phyloP scores from a whole-genome alignment of 2,329 filamentous ascomycete species.

The Fusarium hainanense region DNA sequence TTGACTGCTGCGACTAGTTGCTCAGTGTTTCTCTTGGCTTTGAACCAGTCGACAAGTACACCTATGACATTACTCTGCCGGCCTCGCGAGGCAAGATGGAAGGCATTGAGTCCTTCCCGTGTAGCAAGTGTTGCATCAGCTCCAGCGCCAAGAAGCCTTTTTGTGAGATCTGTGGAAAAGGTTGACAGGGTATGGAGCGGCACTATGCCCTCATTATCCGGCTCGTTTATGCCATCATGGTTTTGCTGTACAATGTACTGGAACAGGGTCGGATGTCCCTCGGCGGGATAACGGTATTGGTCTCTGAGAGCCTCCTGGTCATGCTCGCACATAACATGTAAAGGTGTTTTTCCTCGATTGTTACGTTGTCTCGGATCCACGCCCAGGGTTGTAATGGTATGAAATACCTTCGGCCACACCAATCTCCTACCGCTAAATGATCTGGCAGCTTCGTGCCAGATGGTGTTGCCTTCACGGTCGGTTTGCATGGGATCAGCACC shows the following conservation, averaged over 20 bases:
- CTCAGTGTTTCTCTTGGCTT: rapidly evolving
- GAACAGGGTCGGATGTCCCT: no score
- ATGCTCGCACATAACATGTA: not conserved
- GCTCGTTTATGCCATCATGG: not conserved
- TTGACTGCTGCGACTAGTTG: not conserved
- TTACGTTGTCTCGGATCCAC: not conserved
- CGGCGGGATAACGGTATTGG: no score
- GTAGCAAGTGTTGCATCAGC: constrained; percentile 50
- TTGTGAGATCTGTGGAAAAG: constrained; percentile 36
- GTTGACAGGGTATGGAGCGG: not conserved
- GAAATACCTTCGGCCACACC: no score
- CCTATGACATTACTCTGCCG: constrained; percentile 51
- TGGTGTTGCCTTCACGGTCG: not conserved
- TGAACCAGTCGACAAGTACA: constrained; percentile 38
- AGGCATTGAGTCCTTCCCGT: constrained; percentile 50
- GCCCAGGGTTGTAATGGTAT: not conserved
- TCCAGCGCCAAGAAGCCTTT: constrained; percentile 50
- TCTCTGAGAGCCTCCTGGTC: not conserved
- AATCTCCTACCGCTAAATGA: not conserved
- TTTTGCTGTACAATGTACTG: not conserved
- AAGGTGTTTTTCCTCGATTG: not conserved
- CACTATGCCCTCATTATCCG: not conserved
- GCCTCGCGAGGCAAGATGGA: constrained; percentile 54
- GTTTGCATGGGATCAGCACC: not conserved
- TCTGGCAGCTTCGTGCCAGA: not conserved